Percentiles rank a stretch among this genome's conserved stretches.
phyloP scores from a whole-genome alignment of 2,329 filamentous ascomycete genomes.

The Cyclaneusma minus region DNA sequence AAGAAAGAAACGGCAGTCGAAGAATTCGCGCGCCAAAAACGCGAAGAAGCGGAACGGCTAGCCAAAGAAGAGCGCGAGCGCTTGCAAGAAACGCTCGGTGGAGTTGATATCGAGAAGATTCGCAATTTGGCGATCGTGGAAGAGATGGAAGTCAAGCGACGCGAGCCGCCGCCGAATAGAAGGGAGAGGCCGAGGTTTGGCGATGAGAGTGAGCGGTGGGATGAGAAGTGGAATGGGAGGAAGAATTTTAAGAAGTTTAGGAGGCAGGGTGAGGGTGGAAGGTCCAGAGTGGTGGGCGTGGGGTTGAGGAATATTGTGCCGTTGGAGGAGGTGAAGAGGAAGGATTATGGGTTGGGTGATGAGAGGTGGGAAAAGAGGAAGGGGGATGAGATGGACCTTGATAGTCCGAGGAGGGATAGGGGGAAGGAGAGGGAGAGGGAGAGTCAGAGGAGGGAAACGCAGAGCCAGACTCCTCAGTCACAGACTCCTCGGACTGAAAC shows the following conservation, averaged over 20 bases:
- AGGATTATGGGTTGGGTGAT: slow-evolving; percentile 41
- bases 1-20: slow-evolving; percentile 23
- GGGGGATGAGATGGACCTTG: slow-evolving; percentile 18
- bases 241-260: slow-evolving; percentile 93
- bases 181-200: slow-evolving; percentile 13
- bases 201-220: slow-evolving; percentile 51
- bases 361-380: too few relatives aligned
- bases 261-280: slow-evolving; percentile 33
- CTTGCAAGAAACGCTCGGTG: slow-evolving; percentile 39
- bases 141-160: slow-evolving; percentile 47
- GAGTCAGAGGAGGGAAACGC: slow-evolving; percentile 12
- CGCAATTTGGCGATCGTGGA: slow-evolving; percentile 63
- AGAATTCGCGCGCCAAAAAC: slow-evolving; percentile 43
- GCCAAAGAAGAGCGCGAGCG: slow-evolving; percentile 37
- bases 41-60: slow-evolving; percentile 45
- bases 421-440: slow-evolving; percentile 15
- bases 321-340: slow-evolving; percentile 43
- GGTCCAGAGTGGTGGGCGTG: slow-evolving; percentile 17
- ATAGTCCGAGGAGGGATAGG: slow-evolving; percentile 16
- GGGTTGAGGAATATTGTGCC: slow-evolving; percentile 33
- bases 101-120: slow-evolving; percentile 56
- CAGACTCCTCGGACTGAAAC: not conserved
- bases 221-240: slow-evolving; percentile 80
- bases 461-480: slow-evolving; percentile 5
- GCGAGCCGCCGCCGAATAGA: slow-evolving; percentile 14